Conservation (phyloP, 2,329 filamentous ascomycete genomes). For the Scytalidium sp. region DNA sequence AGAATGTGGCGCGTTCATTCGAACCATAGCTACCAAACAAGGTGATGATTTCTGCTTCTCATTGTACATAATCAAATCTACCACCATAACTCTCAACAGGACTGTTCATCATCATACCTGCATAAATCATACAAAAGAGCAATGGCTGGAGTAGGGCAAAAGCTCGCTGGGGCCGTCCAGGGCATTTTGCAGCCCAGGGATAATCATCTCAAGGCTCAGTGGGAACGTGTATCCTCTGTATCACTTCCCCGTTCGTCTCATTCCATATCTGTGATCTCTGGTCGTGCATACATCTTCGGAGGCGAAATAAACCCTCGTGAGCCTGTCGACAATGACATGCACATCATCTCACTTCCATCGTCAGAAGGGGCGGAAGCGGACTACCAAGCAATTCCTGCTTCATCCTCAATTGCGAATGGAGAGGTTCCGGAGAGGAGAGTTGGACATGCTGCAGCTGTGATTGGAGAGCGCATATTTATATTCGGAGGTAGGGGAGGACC, state of each 20-base stretch:
- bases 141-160: not conserved
- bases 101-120: not conserved
- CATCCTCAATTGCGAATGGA: constrained; percentile 33
- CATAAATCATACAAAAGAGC: not conserved
- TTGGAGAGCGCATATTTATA: constrained; percentile 70
- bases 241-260: constrained; percentile 72
- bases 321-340: constrained; percentile 70
- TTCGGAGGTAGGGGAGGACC: constrained; percentile 76
- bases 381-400: constrained; percentile 54
- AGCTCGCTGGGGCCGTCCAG: constrained; percentile 12
- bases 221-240: constrained; percentile 54
- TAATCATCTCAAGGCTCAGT: constrained; percentile 49
- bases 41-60: too few species aligned
- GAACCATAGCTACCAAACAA: too few species aligned
- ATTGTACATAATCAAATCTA: too few species aligned
- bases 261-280: constrained; percentile 57
- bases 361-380: constrained; percentile 53
- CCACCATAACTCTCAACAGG: too few species aligned
- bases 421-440: constrained; percentile 65
- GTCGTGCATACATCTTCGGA: constrained; percentile 69
- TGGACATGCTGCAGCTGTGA: constrained; percentile 67
- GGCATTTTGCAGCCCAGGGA: constrained; percentile 23
- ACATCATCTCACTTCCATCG: constrained; percentile 60
- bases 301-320: constrained; percentile 67
- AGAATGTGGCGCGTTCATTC: too few species aligned